Conservation (phyloP, 2,329 filamentous ascomycete genomes). For the Penicillium sclerotigenum region DNA sequence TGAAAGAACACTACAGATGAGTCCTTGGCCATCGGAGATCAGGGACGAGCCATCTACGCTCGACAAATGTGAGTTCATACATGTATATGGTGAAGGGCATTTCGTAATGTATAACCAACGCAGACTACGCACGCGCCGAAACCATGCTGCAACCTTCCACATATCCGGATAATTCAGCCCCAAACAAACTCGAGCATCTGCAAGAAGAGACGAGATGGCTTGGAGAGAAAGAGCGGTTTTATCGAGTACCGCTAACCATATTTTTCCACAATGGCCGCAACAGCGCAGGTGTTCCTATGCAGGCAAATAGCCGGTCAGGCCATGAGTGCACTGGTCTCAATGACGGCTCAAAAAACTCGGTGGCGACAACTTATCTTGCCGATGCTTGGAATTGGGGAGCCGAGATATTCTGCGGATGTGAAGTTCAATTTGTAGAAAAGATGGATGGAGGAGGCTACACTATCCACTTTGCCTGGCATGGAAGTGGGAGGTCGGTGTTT, state of each 20-base stretch:
- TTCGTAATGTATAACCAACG: not conserved
- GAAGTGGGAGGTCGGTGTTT: conserved; percentile 55
- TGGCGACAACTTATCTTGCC: conserved; percentile 59
- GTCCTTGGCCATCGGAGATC: conserved; percentile 52
- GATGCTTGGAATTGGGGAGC: conserved; percentile 72
- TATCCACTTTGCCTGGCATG: conserved; percentile 64
- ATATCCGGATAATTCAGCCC: conserved; percentile 7
- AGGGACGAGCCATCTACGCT: conserved; percentile 28
- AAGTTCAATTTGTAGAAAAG: conserved; percentile 62
- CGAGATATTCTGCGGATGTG: conserved; percentile 67
- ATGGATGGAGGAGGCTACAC: conserved; percentile 57
- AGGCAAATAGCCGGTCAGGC: conserved; percentile 57
- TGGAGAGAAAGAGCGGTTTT: conserved; percentile 53
- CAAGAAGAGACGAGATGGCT: conserved; percentile 2
- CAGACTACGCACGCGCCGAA: conserved; percentile 17
- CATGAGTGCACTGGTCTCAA: conserved; percentile 64
- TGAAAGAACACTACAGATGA: conserved; percentile 51
- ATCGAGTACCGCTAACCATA: conserved; percentile 59
- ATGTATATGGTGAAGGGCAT: not conserved
- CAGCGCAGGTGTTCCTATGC: conserved; percentile 63
- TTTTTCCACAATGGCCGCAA: conserved; percentile 61
- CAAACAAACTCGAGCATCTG: conserved; percentile 10
- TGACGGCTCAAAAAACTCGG: conserved; percentile 61
- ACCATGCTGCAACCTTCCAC: conserved; percentile 15
- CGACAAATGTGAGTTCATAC: conserved; percentile 12